Conservation (phyloP, 78 protist species). For the Bigelowiella natans region DNA sequence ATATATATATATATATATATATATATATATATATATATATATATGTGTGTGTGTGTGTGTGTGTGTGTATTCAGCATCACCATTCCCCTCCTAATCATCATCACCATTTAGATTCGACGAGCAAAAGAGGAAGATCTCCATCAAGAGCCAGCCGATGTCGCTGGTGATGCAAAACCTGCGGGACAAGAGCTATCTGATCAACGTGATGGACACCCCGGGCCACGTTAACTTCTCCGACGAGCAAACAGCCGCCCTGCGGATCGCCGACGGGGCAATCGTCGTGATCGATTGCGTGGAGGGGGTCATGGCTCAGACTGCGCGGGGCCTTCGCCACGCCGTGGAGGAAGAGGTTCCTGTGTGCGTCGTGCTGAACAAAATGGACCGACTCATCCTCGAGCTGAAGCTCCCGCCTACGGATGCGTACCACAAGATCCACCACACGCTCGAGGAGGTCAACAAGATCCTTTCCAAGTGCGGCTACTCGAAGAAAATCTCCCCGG, state of each 20-base stretch:
- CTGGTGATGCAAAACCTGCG: slow-evolving; percentile 27
- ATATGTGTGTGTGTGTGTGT: background rate
- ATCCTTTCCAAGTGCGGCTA: background rate
- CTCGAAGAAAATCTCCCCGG: slow-evolving; percentile 54
- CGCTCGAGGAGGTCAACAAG: slow-evolving; percentile 54
- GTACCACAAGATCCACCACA: slow-evolving; percentile 74
- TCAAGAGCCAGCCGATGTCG: slow-evolving; percentile 84
- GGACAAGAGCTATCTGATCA: slow-evolving; percentile 67
- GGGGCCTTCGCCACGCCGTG: slow-evolving; percentile 41
- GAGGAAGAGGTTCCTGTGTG: slow-evolving; percentile 43
- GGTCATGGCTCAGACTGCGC: slow-evolving; percentile 66
- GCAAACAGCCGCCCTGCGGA: slow-evolving; percentile 47
- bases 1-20: background rate
- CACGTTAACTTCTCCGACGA: slow-evolving; percentile 84
- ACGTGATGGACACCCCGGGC: slow-evolving; percentile 98
- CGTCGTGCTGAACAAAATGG: slow-evolving; percentile 71
- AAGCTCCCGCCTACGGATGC: slow-evolving; percentile 93
- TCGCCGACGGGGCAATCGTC: slow-evolving; percentile 83
- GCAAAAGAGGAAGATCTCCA: slow-evolving; percentile 67
- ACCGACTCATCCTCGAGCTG: slow-evolving; percentile 77
- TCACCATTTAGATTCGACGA: slow-evolving; percentile 51
- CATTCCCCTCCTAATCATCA: background rate
- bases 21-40: background rate
- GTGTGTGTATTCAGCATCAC: background rate
- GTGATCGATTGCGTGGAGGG: slow-evolving; percentile 94